These are phyloP conservation scores for Plectosphaerella sp. DNA, from an alignment of 2,329 filamentous ascomycete species.

Conservation along the genomic window DNA sequence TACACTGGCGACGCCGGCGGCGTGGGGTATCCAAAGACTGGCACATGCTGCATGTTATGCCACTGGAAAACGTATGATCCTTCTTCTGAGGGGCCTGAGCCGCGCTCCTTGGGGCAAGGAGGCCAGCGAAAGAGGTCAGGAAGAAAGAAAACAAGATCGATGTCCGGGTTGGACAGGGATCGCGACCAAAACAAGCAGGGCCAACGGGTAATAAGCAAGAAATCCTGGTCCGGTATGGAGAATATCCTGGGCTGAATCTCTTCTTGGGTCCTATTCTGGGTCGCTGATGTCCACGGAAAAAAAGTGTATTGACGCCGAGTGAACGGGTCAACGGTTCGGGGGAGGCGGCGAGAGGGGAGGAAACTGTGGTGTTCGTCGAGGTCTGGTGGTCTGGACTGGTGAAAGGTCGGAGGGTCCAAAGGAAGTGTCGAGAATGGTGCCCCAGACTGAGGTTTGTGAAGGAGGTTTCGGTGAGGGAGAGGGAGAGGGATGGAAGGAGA, in stretches of 20 bases:
- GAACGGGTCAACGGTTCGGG: slow-evolving; percentile 39
- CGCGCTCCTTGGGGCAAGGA: slow-evolving; percentile 10
- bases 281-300: slow-evolving; percentile 2
- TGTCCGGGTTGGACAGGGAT: slow-evolving; percentile 7
- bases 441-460: slow-evolving; percentile 6
- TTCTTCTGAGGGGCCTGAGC: slow-evolving; percentile 11
- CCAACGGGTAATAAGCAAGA: slow-evolving; percentile 9
- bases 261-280: too few species aligned
- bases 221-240: slow-evolving; percentile 8
- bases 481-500: slow-evolving; percentile 4
- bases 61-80: slow-evolving; percentile 16
- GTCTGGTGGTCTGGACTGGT: slow-evolving; percentile 4
- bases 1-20: slow-evolving; percentile 53
- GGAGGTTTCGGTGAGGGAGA: slow-evolving; percentile 23
- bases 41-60: slow-evolving; percentile 56
- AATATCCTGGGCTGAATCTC: slow-evolving; percentile 11
- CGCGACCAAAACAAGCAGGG: slow-evolving; percentile 5
- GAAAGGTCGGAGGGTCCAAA: slow-evolving; percentile 12
- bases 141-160: slow-evolving; percentile 11
- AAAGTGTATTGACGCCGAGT: slow-evolving; percentile 38
- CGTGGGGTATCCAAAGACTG: slow-evolving; percentile 51
- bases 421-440: slow-evolving; percentile 6
- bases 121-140: slow-evolving; percentile 9
- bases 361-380: too few species aligned
- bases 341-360: slow-evolving; percentile 5